Evolutionary conservation across 1,139 yeast species (phyloP).

Genomic region (Debaryomycetaceae sp.): DNA sequence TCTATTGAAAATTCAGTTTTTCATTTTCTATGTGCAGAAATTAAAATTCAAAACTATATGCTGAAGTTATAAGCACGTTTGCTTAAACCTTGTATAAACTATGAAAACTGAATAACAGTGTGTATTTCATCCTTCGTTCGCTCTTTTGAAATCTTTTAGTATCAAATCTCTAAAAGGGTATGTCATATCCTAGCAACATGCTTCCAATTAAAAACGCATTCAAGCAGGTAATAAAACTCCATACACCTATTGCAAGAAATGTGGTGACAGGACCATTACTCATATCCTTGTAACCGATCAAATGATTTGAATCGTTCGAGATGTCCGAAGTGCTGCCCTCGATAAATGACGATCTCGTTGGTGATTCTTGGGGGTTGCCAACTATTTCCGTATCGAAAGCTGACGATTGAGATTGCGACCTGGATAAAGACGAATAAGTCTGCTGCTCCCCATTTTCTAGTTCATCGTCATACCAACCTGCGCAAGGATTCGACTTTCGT

Average conservation of each 20-base stretch:
- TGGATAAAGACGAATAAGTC: slow-evolving; percentile 7
- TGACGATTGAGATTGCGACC: not conserved
- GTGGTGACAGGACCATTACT: slow-evolving; percentile 50
- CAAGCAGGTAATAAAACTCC: slow-evolving; percentile 51
- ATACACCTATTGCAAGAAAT: slow-evolving; percentile 41
- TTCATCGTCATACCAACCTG: slow-evolving; percentile 43
- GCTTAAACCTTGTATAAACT: not conserved
- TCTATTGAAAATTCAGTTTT: not conserved
- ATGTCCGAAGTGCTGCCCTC: not conserved
- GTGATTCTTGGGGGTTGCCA: not conserved
- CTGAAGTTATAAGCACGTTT: not conserved
- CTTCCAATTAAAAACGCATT: slow-evolving; percentile 50
- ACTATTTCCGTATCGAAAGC: not conserved
- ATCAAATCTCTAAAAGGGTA: slow-evolving; percentile 21
- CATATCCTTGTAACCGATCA: slow-evolving; percentile 47
- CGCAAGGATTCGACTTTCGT: slow-evolving; percentile 44
- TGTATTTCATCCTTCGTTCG: no score
- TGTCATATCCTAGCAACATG: slow-evolving; percentile 42
- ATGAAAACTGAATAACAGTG: not conserved
- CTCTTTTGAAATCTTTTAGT: not conserved
- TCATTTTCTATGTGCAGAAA: not conserved
- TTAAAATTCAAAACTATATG: not conserved
- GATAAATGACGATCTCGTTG: not conserved
- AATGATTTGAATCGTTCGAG: slow-evolving; percentile 9
- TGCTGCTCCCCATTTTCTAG: slow-evolving; percentile 20